Percentiles rank a stretch among this genome's conserved stretches.
Evolutionary conservation across 2,329 filamentous ascomycete genomes (phyloP).

Genomic region (Talaromyces sp.): DNA sequence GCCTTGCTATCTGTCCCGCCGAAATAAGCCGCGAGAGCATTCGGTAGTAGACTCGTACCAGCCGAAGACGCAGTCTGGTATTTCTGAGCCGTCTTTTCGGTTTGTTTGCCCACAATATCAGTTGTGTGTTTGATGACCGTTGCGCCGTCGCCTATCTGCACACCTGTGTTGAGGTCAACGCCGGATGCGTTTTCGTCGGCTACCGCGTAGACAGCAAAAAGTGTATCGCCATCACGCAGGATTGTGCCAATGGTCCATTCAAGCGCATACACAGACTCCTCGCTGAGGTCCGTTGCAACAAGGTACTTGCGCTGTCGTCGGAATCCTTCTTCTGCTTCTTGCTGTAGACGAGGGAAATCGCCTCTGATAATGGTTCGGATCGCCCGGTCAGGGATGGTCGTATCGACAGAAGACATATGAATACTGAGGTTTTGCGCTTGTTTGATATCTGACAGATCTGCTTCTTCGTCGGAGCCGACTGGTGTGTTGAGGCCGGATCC

Average conservation of each 20-base stretch:
- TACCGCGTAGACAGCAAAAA: constrained; percentile 89
- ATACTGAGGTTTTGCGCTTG: constrained; percentile 81
- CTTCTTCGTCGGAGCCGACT: constrained; percentile 81
- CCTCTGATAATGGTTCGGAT: constrained; percentile 89
- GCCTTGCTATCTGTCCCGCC: constrained; percentile 35
- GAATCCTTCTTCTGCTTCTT: constrained; percentile 74
- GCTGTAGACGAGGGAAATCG: constrained; percentile 69
- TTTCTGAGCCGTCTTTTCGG: constrained; percentile 54
- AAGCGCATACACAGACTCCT: constrained; percentile 89
- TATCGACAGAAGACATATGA: constrained; percentile 70
- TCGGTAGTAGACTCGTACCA: constrained; percentile 28
- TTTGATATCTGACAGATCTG: constrained; percentile 78
- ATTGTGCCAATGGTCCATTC: constrained; percentile 98
- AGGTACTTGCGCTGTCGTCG: constrained; percentile 83
- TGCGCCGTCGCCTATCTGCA: constrained; percentile 66
- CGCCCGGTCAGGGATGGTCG: constrained; percentile 73
- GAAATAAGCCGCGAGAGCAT: constrained; percentile 33
- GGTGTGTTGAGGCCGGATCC: constrained; percentile 58
- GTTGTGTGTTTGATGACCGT: constrained; percentile 74
- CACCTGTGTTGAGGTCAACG: constrained; percentile 36
- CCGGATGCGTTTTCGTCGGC: constrained; percentile 68
- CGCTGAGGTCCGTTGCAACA: constrained; percentile 91
- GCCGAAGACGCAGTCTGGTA: constrained; percentile 31
- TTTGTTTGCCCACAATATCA: constrained; percentile 59
- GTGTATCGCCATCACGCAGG: constrained; percentile 85